Evolutionary conservation across 371 early-diverging fungal genomes (phyloP), one percentile per base, ranked within the genome.

Genomic region (Apophysomyces elegans): DNA sequence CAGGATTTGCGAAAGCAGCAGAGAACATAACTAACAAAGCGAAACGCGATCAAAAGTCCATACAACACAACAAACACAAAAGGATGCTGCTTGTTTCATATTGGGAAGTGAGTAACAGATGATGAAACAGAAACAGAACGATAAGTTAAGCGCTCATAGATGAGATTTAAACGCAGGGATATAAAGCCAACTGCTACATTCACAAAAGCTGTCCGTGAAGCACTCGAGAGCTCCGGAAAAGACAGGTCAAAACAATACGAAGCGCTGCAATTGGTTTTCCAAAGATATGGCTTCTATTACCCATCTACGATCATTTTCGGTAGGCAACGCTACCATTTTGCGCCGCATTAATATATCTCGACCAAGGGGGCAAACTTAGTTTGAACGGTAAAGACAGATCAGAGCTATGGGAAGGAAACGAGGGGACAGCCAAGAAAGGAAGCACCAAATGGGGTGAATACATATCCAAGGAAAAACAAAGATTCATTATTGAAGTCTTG

Each of bases 261-360:
- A 9, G 54, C 4, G 32, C 11, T 50, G 54, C 54, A 50, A 26
- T 21, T 3, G 4, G 11, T 21, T 26, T 50, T 21, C 11, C 54
- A 50, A 50, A n/a, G 54, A n/a, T 50, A 50, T 21, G 54, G 54
- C 21, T 50, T 21, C 21, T 50, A 50, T 26, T 50, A 18, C 21
- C 54, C 54, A 26, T 9, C 21, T 4, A 7, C 21, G 11, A 50
- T 50, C 7, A 9, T 7, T 5, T 50, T 50, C 16, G 54, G 54
- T 26, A 50, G 7, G 54, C 32, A 26, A 26, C 32, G 32, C 32
- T 50, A 11, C 41, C 4, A 41, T 41, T 41, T 41, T 26, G 32
- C 32, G 3, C 32, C 2, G 1, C 32, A 26, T 26, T 26, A 26
- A 26, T 3, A 26, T 26, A 26, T 26, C 32, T 26, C 32, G 32